These are phyloP conservation scores for Phytophthora brassicae DNA, from an alignment of 352 stramenopile species.

Conservation along the genomic window DNA sequence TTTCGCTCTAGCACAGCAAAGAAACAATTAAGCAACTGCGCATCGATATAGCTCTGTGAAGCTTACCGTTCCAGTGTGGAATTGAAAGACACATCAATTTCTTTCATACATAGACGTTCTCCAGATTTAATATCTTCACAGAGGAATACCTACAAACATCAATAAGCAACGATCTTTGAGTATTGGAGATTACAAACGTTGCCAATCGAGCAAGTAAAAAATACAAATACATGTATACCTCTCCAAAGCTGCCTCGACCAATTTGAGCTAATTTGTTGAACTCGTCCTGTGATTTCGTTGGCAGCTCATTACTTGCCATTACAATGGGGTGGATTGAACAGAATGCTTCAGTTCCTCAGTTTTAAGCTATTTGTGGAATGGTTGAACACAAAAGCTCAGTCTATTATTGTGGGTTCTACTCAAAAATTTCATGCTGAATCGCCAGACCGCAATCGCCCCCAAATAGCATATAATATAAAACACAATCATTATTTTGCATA, in stretches of 20 bases:
- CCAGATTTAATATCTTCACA: slow-evolving; percentile 33
- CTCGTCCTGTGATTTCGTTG: slow-evolving; percentile 18
- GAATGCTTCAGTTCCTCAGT: too few relatives aligned
- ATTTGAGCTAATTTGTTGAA: slow-evolving; percentile 45
- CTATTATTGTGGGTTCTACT: too few relatives aligned
- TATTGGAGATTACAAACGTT: background rate
- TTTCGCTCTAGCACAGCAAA: slow-evolving; percentile 20
- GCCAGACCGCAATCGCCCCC: too few relatives aligned
- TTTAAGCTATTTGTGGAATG: too few relatives aligned
- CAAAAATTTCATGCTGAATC: too few relatives aligned
- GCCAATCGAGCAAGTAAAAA: too few relatives aligned
- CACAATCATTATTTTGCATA: too few relatives aligned
- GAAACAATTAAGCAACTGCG: too few relatives aligned
- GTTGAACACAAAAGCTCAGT: too few relatives aligned
- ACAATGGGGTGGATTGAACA: too few relatives aligned
- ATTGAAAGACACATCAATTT: slow-evolving; percentile 52
- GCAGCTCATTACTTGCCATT: slow-evolving; percentile 10
- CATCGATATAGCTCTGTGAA: too few relatives aligned
- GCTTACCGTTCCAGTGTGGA: slow-evolving; percentile 45
- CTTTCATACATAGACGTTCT: slow-evolving; percentile 51
- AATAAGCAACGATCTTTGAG: background rate
- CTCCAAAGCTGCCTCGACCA: slow-evolving; percentile 50
- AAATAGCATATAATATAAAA: too few relatives aligned
- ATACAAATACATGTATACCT: slow-evolving; percentile 49
- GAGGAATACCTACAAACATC: slow-evolving; percentile 47